Percentiles rank a stretch among this genome's conserved stretches.
These are phyloP conservation scores for Pythium volutum DNA, from an alignment of 352 stramenopile species.

Conservation along the genomic window DNA sequence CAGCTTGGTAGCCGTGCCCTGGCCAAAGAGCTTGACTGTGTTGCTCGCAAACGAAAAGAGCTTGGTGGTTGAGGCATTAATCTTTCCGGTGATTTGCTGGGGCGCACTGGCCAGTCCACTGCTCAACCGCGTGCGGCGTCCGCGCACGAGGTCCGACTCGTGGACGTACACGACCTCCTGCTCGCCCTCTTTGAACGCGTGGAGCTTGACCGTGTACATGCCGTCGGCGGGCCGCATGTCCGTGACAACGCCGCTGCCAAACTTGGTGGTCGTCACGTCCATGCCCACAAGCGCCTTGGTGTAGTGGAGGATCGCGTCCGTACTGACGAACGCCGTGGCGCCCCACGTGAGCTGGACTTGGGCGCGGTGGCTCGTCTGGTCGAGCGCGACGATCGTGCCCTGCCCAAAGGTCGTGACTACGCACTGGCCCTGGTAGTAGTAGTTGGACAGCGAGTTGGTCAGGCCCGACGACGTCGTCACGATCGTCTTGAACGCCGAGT, in stretches of 20 bases:
- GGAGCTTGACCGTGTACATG: constrained; percentile 78
- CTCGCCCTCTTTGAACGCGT: constrained; percentile 33
- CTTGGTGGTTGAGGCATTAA: constrained; percentile 26
- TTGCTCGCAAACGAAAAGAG: constrained; percentile 24
- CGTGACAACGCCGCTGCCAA: constrained; percentile 59
- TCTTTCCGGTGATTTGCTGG: constrained; percentile 43
- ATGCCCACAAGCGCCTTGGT: constrained; percentile 70
- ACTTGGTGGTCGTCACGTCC: constrained; percentile 67
- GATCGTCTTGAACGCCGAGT: constrained; percentile 52
- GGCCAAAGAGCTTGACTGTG: constrained; percentile 25
- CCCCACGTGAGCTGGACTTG: constrained; percentile 69
- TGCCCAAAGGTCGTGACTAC: constrained; percentile 70
- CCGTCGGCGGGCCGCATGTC: constrained; percentile 56
- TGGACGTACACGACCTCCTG: constrained; percentile 72
- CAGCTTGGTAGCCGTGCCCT: neutral
- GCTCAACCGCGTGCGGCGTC: constrained; percentile 4
- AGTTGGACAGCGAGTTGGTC: constrained; percentile 55
- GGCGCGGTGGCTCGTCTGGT: constrained; percentile 43
- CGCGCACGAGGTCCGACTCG: constrained; percentile 59
- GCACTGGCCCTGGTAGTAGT: constrained; percentile 67
- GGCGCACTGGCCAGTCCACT: constrained; percentile 49
- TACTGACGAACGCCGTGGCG: constrained; percentile 50
- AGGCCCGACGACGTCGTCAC: constrained; percentile 53
- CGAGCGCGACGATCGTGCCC: constrained; percentile 53
- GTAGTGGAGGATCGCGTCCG: constrained; percentile 64